Evolutionary conservation across 306 rosid genomes (phyloP), one percentile per base, ranked within the genome.

Genomic region (Glycine soja): DNA sequence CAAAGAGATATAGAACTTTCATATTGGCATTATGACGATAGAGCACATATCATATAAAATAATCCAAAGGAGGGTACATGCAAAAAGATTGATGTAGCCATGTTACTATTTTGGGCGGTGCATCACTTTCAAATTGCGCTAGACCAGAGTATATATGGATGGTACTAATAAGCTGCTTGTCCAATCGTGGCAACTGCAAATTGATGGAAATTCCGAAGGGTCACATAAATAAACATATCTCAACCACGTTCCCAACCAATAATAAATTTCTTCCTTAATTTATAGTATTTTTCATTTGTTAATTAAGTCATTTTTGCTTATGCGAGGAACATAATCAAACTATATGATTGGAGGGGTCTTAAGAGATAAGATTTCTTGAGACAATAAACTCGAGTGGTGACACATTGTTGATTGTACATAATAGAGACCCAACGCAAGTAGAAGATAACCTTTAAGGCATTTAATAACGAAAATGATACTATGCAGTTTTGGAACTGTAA

Each of bases 41-140:
- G 77, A 76, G 72, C 81, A 71, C 80, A 75, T 40, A 47, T 79
- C 51, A 61, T 32, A 40, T 42, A 80, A 68, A 80, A 86, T 80
- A 82, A 81, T 68, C 30, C 58, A 68, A 85, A 81, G 80, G 66
- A 56, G 61, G 1, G 45, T 6, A 53, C 68, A 80, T 51, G 78
- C 52, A 84, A 87, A 24, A 88, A 91, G 91, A 62, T 80, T 87
- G 92, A 86, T 84, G 91, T 82, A 81, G 85, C 88, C 81, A 71
- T 54, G 58, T 82, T 89, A 82, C 91, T 91, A 89, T 82, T 88
- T 89, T 82, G 88, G 90, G 85, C 88, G 88, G 90, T 88, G 94
- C 90, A 80, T 89, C 92, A 69, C 91, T 86, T 84, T 86, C 84
- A 78, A 83, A 86, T 52, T 82, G 86, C 79, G 75, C 88, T 85